Evolutionary conservation across 345 rosid genomes (phyloP), one percentile per base, ranked within the genome.

Genomic region (Acer campestre): DNA sequence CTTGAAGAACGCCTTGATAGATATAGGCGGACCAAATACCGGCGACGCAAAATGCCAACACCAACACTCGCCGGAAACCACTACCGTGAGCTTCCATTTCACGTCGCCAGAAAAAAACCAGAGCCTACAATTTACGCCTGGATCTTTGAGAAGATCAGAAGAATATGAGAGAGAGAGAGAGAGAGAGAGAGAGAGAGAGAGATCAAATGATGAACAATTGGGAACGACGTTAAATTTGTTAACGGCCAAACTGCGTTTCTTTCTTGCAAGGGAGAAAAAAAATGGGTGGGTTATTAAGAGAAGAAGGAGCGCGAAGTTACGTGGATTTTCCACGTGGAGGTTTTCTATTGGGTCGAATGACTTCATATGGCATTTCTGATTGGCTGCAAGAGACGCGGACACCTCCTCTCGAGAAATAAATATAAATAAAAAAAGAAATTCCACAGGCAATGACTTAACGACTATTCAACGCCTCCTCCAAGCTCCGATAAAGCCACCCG

Each of bases 11-110:
- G 68, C 99, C 99, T 87, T 94, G 99, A 82, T 96, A 96, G 72
- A 96, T 91, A 75, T 96, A 96, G 13, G 98, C 97, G 61, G 98
- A 79, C 98, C 99, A 94, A 82, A 96, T 94, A 80, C 99, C 98
- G 75, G 95, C 89, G 77, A 94, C 93, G 84, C 99, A 96, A 75
- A 96, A 91, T 6, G 91, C 89, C 78, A 96, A 76, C 70, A 93
- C 69, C 18, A 94, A 51, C 49, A 88, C 79, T 53, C 97, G 90
- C 82, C 89, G 90, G 83, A 92, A 79, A 42, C 98, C 92, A 73
- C 90, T 71, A 29, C 91, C 93, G 48, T 90, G 95, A 79, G 85
- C 88, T 83, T 92, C 92, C 97, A 92, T 86, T 82, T 59, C 38
- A 75, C 78, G 76, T 82, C 80, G 74, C 62, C 76, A 62, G 56